Evolutionary conservation across 345 rosid genomes (phyloP).

Genomic region (Ceriops decandra): DNA sequence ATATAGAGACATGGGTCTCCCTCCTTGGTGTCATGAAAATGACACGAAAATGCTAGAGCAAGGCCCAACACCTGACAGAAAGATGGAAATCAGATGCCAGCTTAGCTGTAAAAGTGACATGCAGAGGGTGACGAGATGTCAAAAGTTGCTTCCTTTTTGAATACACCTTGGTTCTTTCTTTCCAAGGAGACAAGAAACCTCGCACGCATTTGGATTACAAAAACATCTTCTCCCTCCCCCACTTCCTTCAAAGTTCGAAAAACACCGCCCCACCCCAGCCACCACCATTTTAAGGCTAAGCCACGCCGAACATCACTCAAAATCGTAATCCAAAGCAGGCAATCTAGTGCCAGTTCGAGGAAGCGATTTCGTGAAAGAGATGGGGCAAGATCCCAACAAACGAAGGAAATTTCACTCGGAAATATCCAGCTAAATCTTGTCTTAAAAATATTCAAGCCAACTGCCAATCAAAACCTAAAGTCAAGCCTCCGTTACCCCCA

Average conservation of each 20-base stretch:
- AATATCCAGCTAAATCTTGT: background rate
- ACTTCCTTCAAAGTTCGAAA: no score
- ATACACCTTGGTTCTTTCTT: background rate
- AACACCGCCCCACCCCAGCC: no score
- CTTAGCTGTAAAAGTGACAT: conserved; percentile 9
- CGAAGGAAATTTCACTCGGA: background rate
- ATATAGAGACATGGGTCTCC: no score
- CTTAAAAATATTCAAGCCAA: background rate
- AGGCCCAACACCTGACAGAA: background rate
- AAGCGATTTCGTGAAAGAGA: no score
- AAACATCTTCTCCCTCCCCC: no score
- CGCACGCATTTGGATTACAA: no score
- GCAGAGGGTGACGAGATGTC: background rate
- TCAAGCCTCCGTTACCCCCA: background rate
- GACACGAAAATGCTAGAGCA: background rate
- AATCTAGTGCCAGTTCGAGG: no score
- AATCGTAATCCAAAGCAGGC: no score
- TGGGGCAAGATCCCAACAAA: background rate
- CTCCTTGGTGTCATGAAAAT: background rate
- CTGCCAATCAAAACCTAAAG: background rate
- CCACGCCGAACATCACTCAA: background rate
- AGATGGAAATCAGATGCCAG: background rate
- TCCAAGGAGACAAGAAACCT: no score
- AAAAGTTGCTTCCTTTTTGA: background rate
- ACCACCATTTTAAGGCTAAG: no score